Evolutionary conservation across 2,329 filamentous ascomycete genomes (phyloP), one percentile per base, ranked within the genome.

Genomic region (Penicillium capsulatum): DNA sequence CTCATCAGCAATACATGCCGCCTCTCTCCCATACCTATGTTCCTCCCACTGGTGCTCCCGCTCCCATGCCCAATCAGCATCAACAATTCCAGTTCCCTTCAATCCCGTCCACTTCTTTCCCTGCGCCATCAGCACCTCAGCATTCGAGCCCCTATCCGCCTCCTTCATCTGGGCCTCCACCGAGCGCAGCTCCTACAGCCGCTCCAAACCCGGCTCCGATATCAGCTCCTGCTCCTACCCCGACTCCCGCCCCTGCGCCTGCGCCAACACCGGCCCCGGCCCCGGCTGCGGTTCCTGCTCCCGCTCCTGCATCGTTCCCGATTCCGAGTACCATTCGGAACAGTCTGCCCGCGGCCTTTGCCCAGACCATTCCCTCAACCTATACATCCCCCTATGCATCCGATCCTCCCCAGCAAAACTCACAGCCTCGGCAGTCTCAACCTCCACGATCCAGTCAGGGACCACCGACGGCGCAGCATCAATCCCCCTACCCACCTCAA

Each of bases 341-440:
- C 47, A 65, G 57, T 39, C 61, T 68, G 35, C 66, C 65, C 13
- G 55, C 61, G 16, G 61, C 65, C 10, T 67, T 69, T 40, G 61
- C 64, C 19, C 56, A 60, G 30, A 57, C 59, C 7, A 54, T 53
- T 5, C 58, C 61, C 13, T 58, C 64, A 30, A 63, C 61, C 7
- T 69, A 69, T 39, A 63, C 61, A 27, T 68, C 66, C 17, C 66
- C 66, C 20, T 69, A 69, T 45, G 60, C 64, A 32, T 60, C 60
- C 39, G 58, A 63, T 31, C 59, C 65, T 10, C 55, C 65, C 17
- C 56, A 63, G 16, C 59, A 59, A 34, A 48, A 54, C 13, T 47
- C 56, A 34, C 62, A 61, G 39, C 50, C 54, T 32, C 59, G 59
- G 31, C 59, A 62, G 42, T 46, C 56, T 31, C 61, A 60, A 24